Base-by-base conservation (phyloP, 345 rosid species). In the Fremontodendron californicum region DNA sequence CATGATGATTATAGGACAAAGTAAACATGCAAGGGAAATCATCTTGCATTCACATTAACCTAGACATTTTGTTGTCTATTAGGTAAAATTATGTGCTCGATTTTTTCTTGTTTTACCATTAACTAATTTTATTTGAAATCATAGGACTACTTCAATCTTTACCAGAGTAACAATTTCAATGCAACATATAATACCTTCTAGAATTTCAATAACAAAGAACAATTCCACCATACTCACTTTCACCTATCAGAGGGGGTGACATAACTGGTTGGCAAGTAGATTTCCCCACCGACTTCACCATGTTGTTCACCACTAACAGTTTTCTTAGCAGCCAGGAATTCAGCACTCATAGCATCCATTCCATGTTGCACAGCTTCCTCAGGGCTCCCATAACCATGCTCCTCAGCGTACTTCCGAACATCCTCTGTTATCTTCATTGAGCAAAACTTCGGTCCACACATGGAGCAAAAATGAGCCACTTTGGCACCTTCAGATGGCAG, bases 351-450 rank as follows among this genome's bases (percentile, higher is more conserved):
- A 80, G 96, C 92, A 64, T 92, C 93, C 99, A 94, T 96, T 55
- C 99, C 98, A 19, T 75, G 89, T 74, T 78, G 87, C 64, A 92
- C 83, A 19, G 98, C 99, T 90, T 96, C 99, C 77, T 94, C 99
- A 7, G 92, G 88, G 78, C 73, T 89, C 31, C 97, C 98, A 82
- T 96, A 93, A 76, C 98, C 98, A 82, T 96, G 95, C 88, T 92
- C 93, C 84, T 93, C 97, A 37, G 98, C 98, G 76, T 94, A 96
- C 86, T 89, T 96, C 29, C 99, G 82, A 77, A 96, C 94, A 75
- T 96, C 98, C 87, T 96, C 99, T 6, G 98, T 96, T 85, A 94
- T 96, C 98, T 90, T 96, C 99, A 96, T 96, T 11, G 99, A 96
- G 89, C 99, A 96, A 85, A 96, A 96, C 61, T 96, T 96, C 6